Conservation (phyloP, 805 yeast genomes). For the Yarrowia divulgata region DNA sequence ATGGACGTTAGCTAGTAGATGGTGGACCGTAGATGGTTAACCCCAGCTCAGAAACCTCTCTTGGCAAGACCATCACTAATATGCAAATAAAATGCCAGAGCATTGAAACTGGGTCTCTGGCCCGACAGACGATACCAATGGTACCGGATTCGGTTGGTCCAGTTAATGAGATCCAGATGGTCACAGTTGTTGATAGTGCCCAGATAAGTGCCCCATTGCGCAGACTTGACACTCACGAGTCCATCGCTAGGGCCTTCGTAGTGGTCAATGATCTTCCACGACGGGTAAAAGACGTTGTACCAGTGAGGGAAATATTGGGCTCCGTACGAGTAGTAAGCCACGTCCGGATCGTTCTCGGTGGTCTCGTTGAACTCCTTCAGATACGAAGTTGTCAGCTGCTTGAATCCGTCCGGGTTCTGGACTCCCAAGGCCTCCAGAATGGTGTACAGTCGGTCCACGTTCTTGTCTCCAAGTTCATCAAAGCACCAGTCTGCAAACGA, state of each 20-base stretch:
- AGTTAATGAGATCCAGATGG: conserved; percentile 85
- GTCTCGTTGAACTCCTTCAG: conserved; percentile 58
- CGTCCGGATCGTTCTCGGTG: conserved; percentile 64
- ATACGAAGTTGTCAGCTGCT: conserved; percentile 67
- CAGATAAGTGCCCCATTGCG: conserved; percentile 83
- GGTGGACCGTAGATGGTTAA: not conserved
- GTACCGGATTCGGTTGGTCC: conserved; percentile 52
- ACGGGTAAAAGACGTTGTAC: conserved; percentile 64
- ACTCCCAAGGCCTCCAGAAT: conserved; percentile 45
- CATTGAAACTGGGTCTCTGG: conserved; percentile 59
- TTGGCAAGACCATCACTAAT: conserved; percentile 68
- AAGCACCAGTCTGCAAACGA: conserved; percentile 71
- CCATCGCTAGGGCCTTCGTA: conserved; percentile 78
- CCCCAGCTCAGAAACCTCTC: conserved; percentile 61
- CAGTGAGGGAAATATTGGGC: conserved; percentile 71
- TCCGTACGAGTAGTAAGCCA: conserved; percentile 83
- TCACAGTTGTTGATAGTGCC: conserved; percentile 83
- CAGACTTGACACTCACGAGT: conserved; percentile 75
- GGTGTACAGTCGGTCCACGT: conserved; percentile 22
- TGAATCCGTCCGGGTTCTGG: conserved; percentile 54
- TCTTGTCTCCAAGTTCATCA: conserved; percentile 30
- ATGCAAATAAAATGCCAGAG: conserved; percentile 72
- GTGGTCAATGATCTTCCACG: conserved; percentile 68
- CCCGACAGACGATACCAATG: conserved; percentile 45
- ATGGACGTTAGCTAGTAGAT: not conserved